Conservation (phyloP, 106 monocot genomes). For the Acorus gramineus region DNA sequence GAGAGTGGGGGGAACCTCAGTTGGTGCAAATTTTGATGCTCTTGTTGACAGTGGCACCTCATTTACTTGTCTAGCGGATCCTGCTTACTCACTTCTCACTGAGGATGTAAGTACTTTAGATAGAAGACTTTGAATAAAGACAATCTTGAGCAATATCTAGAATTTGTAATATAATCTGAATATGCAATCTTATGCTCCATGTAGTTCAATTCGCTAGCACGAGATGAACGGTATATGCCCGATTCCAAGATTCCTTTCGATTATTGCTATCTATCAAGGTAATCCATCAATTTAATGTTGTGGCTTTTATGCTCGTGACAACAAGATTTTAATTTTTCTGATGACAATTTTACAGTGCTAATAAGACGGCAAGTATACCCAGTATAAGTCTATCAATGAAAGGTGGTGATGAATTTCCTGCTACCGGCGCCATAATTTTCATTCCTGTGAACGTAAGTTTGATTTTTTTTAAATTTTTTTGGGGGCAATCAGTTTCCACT, state of each 20-base stretch:
- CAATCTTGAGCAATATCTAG: not conserved
- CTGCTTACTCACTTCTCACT: slow-evolving; percentile 50
- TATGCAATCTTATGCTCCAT: not conserved
- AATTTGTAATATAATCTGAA: slow-evolving; percentile 6
- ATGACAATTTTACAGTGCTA: slow-evolving; percentile 24
- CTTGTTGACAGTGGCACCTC: slow-evolving; percentile 91
- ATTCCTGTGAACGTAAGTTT: slow-evolving; percentile 36
- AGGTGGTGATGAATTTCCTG: slow-evolving; percentile 61
- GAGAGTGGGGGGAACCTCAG: slow-evolving; percentile 32
- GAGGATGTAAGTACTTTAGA: slow-evolving; percentile 36
- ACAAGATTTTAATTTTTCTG: too few species aligned
- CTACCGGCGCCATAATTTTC: slow-evolving; percentile 40
- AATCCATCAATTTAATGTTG: not conserved
- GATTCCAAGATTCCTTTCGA: slow-evolving; percentile 54
- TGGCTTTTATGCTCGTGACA: too few species aligned
- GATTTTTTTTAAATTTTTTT: not conserved
- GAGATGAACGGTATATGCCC: slow-evolving; percentile 18
- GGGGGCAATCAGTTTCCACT: too few species aligned
- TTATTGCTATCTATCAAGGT: slow-evolving; percentile 64
- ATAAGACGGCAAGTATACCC: slow-evolving; percentile 27
- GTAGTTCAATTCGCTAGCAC: slow-evolving; percentile 54
- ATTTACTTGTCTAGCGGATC: slow-evolving; percentile 75
- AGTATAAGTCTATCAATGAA: slow-evolving; percentile 34
- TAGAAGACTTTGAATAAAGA: not conserved
- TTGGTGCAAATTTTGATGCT: slow-evolving; percentile 31